Conservation (phyloP, 2,329 filamentous ascomycete genomes). For the Colletotrichum horii region DNA sequence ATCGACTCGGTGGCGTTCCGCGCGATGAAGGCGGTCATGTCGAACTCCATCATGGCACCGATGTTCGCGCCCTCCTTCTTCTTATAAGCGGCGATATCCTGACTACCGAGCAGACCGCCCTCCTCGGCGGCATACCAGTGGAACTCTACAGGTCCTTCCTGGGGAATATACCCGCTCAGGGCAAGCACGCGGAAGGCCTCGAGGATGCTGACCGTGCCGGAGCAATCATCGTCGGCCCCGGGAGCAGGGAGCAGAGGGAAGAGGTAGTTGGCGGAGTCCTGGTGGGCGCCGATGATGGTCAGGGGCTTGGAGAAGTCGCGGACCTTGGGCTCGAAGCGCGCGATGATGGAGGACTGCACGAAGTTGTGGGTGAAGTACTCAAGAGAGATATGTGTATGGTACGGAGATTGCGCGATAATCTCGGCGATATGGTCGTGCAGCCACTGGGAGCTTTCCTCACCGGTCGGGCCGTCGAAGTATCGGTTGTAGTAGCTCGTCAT, state of each 20-base stretch:
- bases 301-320: constrained; percentile 35
- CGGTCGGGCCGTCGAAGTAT: constrained; percentile 50
- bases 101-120: constrained; percentile 65
- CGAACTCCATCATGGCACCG: constrained; percentile 74
- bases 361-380: constrained; percentile 68
- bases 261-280: constrained; percentile 77
- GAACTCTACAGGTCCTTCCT: constrained; percentile 65
- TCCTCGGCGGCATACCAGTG: constrained; percentile 85
- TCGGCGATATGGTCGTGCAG: constrained; percentile 39
- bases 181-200: constrained; percentile 73
- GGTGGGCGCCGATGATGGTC: constrained; percentile 71
- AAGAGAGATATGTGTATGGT: constrained; percentile 41
- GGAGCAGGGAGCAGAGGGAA: constrained; percentile 72
- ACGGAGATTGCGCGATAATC: constrained; percentile 37
- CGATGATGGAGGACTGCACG: constrained; percentile 75
- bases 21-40: constrained; percentile 44
- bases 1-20: constrained; percentile 43
- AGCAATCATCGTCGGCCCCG: constrained; percentile 76
- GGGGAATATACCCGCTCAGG: constrained; percentile 40
- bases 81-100: constrained; percentile 73
- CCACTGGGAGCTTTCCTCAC: constrained; percentile 37
- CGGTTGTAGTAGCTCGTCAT: constrained; percentile 67
- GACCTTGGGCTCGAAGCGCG: constrained; percentile 59
- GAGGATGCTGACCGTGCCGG: constrained; percentile 75
- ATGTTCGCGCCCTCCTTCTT: constrained; percentile 65